phyloP scores from a whole-genome alignment of 345 rosid genomes.

The Brassica rapa region DNA sequence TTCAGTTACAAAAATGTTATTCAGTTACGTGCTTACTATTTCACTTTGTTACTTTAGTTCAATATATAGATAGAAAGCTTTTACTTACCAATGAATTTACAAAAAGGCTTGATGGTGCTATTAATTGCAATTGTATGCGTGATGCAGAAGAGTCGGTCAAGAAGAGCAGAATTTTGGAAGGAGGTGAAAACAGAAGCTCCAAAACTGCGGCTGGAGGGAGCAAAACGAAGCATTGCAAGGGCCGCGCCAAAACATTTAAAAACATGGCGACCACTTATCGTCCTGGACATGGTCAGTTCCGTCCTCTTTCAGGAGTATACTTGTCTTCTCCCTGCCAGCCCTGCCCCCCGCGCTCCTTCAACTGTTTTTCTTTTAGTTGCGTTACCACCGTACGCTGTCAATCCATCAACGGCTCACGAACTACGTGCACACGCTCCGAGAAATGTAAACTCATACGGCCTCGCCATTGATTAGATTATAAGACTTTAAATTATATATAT shows the following conservation, averaged over 20 bases:
- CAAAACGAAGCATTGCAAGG: not conserved
- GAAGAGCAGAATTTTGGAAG: not conserved
- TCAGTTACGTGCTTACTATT: not conserved
- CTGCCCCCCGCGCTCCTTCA: not conserved
- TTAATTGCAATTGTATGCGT: not conserved
- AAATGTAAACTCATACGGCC: not conserved
- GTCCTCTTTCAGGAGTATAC: not conserved
- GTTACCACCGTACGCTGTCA: not conserved
- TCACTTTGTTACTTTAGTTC: not conserved
- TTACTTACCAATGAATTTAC: not conserved
- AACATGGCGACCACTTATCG: conserved; percentile 4
- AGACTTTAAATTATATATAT: not conserved
- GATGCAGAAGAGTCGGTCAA: conserved; percentile 18
- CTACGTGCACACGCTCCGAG: not conserved
- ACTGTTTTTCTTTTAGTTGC: not conserved
- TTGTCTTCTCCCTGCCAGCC: not conserved
- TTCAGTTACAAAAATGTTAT: not conserved
- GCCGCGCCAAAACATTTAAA: not conserved
- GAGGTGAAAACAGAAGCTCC: not conserved
- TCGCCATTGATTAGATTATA: not conserved
- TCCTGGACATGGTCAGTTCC: conserved; percentile 7
- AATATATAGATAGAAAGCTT: not conserved
- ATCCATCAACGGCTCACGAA: not conserved
- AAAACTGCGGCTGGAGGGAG: not conserved
- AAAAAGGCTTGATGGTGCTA: not conserved